phyloP scores from a whole-genome alignment of 768 basidiomycete species.

The Pleurotus cornucopiae region DNA sequence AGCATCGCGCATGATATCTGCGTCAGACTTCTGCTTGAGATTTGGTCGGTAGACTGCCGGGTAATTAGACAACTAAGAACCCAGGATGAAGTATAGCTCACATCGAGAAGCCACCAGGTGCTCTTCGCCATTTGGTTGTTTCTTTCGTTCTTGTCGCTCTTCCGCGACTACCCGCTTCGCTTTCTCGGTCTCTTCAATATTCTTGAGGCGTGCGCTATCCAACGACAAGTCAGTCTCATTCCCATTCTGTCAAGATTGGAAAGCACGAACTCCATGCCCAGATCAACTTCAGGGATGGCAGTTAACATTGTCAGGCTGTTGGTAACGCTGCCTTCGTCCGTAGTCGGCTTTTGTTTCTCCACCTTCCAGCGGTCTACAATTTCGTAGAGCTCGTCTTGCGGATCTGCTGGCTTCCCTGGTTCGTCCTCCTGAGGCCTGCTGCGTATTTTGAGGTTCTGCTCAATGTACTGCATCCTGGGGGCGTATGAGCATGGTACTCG shows the following conservation, averaged over 20 bases:
- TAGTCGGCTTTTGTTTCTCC: conserved; percentile 50
- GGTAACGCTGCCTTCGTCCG: conserved; percentile 90
- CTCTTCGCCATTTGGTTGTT: conserved; percentile 61
- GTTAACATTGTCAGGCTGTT: conserved; percentile 95
- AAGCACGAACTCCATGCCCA: conserved; percentile 91
- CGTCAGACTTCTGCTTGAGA: conserved; percentile 79
- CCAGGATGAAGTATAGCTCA: conserved; percentile 33
- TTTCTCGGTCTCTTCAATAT: conserved; percentile 97
- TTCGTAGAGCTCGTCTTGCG: conserved; percentile 74
- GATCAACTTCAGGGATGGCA: conserved; percentile 95
- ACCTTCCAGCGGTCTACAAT: conserved; percentile 66
- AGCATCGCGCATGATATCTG: conserved; percentile 83
- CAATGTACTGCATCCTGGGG: conserved; percentile 94
- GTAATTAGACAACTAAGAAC: conserved; percentile 6
- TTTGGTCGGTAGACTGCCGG: conserved; percentile 79
- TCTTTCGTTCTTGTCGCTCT: conserved; percentile 57
- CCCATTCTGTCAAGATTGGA: not conserved
- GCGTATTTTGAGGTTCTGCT: conserved; percentile 82
- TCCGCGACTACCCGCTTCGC: conserved; percentile 86
- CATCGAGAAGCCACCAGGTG: conserved; percentile 87
- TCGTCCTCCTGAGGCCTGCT: conserved; percentile 49
- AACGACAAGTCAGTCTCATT: conserved; percentile 2
- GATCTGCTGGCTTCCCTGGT: conserved; percentile 50
- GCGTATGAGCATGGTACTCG: not conserved
- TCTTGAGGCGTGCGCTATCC: conserved; percentile 79